phyloP scores from a whole-genome alignment of 306 rosid species.

The Lathyrus sativus region DNA sequence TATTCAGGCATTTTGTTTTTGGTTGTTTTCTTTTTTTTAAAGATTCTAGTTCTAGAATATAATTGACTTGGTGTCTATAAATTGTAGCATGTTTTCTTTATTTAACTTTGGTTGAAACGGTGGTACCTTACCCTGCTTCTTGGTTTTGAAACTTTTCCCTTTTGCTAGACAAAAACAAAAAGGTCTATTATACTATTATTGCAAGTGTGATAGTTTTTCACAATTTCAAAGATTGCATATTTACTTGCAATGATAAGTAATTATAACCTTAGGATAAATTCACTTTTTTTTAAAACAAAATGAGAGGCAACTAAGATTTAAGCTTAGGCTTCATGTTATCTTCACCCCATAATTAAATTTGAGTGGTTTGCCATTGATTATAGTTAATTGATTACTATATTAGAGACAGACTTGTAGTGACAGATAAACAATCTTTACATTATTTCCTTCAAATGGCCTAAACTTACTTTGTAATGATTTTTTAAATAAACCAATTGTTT shows the following conservation, averaged over 20 bases:
- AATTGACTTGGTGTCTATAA: conserved; percentile 36
- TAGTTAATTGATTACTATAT: neutral
- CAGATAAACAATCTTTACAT: conserved; percentile 16
- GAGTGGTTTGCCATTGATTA: conserved; percentile 13
- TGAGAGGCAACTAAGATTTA: neutral
- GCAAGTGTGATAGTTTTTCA: neutral
- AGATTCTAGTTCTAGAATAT: conserved; percentile 31
- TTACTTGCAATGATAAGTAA: neutral
- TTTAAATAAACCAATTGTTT: too few species aligned
- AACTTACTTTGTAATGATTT: too few species aligned
- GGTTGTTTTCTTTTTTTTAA: conserved; percentile 28
- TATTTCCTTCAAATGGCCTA: too few species aligned
- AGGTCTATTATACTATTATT: neutral
- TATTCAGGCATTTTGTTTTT: conserved; percentile 42
- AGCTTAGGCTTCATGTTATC: neutral
- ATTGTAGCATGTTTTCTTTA: conserved; percentile 5
- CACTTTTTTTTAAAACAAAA: neutral
- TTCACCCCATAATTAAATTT: conserved; percentile 17
- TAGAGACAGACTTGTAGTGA: conserved; percentile 31
- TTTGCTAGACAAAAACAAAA: conserved; percentile 26
- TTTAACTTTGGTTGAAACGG: conserved; percentile 20
- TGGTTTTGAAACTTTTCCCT: conserved; percentile 39
- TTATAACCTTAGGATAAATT: neutral
- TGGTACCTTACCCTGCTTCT: conserved; percentile 39
- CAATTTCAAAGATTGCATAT: neutral